These are phyloP conservation scores for Babesia sp. DNA, from an alignment of 169 alveolate species.

Conservation along the genomic window DNA sequence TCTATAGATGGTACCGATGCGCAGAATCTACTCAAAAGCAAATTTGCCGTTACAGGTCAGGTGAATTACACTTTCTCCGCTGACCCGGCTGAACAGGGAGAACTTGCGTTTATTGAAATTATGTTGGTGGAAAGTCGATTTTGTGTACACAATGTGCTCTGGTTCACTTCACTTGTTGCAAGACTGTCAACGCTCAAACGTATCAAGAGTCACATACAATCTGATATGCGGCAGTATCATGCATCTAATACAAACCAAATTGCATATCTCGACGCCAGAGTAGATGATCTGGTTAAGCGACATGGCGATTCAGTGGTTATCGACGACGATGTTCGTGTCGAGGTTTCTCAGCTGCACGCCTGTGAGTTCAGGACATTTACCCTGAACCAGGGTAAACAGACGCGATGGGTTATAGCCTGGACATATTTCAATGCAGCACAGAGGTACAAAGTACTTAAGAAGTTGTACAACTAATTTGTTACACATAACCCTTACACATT, in stretches of 20 bases:
- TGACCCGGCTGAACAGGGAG: slow-evolving; percentile 66
- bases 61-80: slow-evolving; percentile 40
- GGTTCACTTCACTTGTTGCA: slow-evolving; percentile 77
- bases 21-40: neutral
- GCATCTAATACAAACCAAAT: slow-evolving; percentile 53
- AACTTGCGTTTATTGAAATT: slow-evolving; percentile 68
- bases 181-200: slow-evolving; percentile 68
- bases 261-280: slow-evolving; percentile 50
- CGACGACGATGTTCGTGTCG: neutral
- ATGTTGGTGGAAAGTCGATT: slow-evolving; percentile 73
- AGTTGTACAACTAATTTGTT: neutral
- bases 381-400: slow-evolving; percentile 66
- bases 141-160: slow-evolving; percentile 65
- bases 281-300: slow-evolving; percentile 19
- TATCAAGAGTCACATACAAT: slow-evolving; percentile 67
- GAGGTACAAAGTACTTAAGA: slow-evolving; percentile 33
- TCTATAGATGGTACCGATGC: slow-evolving; percentile 1
- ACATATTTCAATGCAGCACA: slow-evolving; percentile 72
- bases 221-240: slow-evolving; percentile 69
- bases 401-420: slow-evolving; percentile 79
- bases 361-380: slow-evolving; percentile 73
- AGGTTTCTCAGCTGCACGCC: slow-evolving; percentile 47
- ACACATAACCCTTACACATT: neutral
- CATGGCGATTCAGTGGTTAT: neutral
- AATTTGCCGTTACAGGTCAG: slow-evolving; percentile 25